A percentile compares a stretch with the other conserved stretches of the same genome.
These are phyloP conservation scores for Chlamydomonas schloesseri DNA, from an alignment of 139 green algal species.

Conservation along the genomic window DNA sequence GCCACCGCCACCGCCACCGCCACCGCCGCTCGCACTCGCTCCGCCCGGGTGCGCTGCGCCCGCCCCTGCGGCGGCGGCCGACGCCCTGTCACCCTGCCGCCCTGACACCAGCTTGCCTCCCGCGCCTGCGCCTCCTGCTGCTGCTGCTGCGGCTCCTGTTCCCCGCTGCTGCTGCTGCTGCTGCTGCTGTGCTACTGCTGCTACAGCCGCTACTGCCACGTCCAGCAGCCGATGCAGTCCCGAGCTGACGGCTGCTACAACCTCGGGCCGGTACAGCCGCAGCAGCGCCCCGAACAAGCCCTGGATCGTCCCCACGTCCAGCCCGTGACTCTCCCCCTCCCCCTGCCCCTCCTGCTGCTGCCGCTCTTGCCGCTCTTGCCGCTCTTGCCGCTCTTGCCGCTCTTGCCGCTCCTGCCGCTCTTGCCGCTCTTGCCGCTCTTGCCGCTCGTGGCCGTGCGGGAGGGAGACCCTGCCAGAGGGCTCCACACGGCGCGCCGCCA, in stretches of 20 bases:
- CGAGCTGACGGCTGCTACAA: slow-evolving; percentile 58
- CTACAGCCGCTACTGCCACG: background rate
- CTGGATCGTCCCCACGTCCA: slow-evolving; percentile 42
- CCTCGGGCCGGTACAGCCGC: slow-evolving; percentile 60
- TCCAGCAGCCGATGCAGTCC: slow-evolving; percentile 58
- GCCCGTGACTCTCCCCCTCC: slow-evolving; percentile 16
- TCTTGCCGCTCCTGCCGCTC: no score
- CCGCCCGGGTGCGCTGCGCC: background rate
- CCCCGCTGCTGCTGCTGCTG: background rate
- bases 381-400: no score
- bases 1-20: background rate
- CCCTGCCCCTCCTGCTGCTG: no score
- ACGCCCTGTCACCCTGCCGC: no score
- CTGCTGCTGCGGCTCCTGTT: background rate
- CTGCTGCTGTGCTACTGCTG: background rate
- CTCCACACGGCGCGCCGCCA: no score
- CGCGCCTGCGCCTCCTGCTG: background rate
- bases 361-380: no score
- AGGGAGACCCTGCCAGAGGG: no score
- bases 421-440: no score
- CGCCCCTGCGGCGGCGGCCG: background rate
- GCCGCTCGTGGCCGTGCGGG: no score
- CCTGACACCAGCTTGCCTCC: no score
- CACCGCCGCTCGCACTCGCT: background rate
- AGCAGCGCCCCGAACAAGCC: slow-evolving; percentile 54